phyloP scores from a whole-genome alignment of 1,139 yeast species.

The Yamadazyma oceani region DNA sequence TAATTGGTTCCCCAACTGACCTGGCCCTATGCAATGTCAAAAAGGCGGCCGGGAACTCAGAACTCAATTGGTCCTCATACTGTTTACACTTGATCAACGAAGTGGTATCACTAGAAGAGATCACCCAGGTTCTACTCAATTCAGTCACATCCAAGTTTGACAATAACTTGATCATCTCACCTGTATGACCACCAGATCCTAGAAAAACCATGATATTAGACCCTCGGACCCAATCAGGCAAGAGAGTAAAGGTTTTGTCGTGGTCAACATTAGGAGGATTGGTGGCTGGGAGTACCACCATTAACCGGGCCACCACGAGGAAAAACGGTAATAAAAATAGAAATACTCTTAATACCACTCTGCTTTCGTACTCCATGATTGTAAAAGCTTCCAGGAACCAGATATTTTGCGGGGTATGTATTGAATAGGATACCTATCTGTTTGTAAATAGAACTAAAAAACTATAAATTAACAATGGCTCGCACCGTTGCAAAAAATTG shows the following conservation, averaged over 20 bases:
- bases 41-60: constrained; percentile 23
- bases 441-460: too few species aligned
- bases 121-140: constrained; percentile 44
- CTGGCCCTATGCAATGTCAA: constrained; percentile 70
- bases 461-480: background rate
- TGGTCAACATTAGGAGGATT: constrained; percentile 10
- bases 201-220: constrained; percentile 52
- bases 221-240: constrained; percentile 15
- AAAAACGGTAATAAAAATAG: constrained; percentile 26
- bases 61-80: constrained; percentile 31
- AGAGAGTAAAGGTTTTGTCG: background rate
- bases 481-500: too few species aligned
- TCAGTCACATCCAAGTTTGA: constrained; percentile 28
- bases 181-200: constrained; percentile 94
- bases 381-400: too few species aligned
- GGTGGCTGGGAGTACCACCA: constrained; percentile 30
- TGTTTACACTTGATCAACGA: constrained; percentile 52
- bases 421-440: too few species aligned
- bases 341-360: constrained; percentile 22
- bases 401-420: too few species aligned
- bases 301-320: constrained; percentile 24
- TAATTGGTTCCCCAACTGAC: constrained; percentile 63
- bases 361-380: constrained; percentile 29
- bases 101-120: constrained; percentile 57
- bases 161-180: constrained; percentile 81